Percentiles rank a stretch among this genome's conserved stretches.
phyloP scores from a whole-genome alignment of 23 red algal species.

The Porphyridium purpureum region DNA sequence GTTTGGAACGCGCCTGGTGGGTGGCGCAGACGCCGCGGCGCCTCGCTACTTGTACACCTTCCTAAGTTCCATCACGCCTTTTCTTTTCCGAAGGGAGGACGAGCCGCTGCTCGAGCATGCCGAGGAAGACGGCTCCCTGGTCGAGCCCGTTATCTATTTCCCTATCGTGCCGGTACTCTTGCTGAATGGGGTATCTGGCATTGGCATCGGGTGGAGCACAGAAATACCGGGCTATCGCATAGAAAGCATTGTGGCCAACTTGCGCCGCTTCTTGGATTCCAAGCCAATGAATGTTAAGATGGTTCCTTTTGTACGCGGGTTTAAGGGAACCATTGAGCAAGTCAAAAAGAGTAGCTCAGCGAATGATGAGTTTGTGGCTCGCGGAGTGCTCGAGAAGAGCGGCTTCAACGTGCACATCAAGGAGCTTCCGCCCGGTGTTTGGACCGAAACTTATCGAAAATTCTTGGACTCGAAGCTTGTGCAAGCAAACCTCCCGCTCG shows the following conservation, averaged over 20 bases:
- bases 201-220: slow-evolving; percentile 34
- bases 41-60: slow-evolving; percentile 40
- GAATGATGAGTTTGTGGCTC: background rate
- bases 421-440: slow-evolving; percentile 11
- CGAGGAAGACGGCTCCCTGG: slow-evolving; percentile 22
- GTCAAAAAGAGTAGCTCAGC: background rate
- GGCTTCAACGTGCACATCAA: slow-evolving; percentile 1
- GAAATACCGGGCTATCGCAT: slow-evolving; percentile 18
- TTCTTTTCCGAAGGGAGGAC: slow-evolving; percentile 21
- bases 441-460: slow-evolving; percentile 16
- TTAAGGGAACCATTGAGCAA: background rate
- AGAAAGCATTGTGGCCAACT: background rate
- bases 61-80: slow-evolving; percentile 10
- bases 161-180: slow-evolving; percentile 27
- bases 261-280: background rate
- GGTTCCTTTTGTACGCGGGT: background rate
- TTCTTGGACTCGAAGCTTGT: slow-evolving; percentile 6
- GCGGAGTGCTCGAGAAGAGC: background rate
- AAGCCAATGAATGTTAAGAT: background rate
- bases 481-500: background rate
- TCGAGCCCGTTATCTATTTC: slow-evolving; percentile 22
- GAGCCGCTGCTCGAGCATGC: slow-evolving; percentile 19
- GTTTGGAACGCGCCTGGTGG: slow-evolving; percentile 40
- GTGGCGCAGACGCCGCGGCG: slow-evolving; percentile 38
- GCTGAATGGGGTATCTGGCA: slow-evolving; percentile 29